phyloP scores from a whole-genome alignment of 2,329 filamentous ascomycete genomes.

The Didymosphaeria variabile region DNA sequence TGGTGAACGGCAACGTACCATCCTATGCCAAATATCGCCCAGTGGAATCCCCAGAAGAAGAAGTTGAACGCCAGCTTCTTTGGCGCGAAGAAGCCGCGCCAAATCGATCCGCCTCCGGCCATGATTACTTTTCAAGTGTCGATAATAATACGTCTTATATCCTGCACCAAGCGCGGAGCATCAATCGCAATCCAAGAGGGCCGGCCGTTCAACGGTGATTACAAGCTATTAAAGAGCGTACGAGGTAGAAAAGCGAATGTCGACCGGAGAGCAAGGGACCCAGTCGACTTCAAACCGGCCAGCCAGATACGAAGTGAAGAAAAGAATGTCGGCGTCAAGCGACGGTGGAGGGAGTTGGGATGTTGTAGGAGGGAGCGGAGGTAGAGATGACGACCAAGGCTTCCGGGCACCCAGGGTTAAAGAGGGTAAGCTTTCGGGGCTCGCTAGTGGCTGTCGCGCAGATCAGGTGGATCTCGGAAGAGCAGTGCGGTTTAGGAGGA shows the following conservation, averaged over 20 bases:
- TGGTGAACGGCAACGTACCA: slow-evolving; percentile 67
- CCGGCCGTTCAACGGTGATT: slow-evolving; percentile 46
- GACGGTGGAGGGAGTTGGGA: slow-evolving; percentile 37
- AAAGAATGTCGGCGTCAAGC: slow-evolving; percentile 50
- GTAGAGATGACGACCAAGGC: slow-evolving; percentile 43
- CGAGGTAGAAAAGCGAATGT: slow-evolving; percentile 41
- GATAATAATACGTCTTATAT: slow-evolving; percentile 22
- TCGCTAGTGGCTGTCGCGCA: slow-evolving; percentile 33
- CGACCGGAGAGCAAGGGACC: slow-evolving; percentile 42
- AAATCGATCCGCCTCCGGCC: slow-evolving; percentile 17
- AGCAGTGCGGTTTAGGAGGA: slow-evolving; percentile 39
- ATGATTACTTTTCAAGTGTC: slow-evolving; percentile 21
- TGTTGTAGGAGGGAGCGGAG: slow-evolving; percentile 38
- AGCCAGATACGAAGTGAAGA: slow-evolving; percentile 53
- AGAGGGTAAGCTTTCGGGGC: slow-evolving; percentile 39
- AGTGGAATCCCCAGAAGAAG: slow-evolving; percentile 82
- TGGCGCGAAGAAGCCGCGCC: slow-evolving; percentile 61
- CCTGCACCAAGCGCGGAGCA: slow-evolving; percentile 22
- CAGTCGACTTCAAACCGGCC: slow-evolving; percentile 52
- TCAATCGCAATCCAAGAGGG: slow-evolving; percentile 22
- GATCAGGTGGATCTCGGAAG: slow-evolving; percentile 46
- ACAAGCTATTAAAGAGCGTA: slow-evolving; percentile 47
- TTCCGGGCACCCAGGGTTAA: slow-evolving; percentile 46
- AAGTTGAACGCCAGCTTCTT: slow-evolving; percentile 81
- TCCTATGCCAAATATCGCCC: slow-evolving; percentile 81